Evolutionary conservation across 1,139 yeast genomes (phyloP), one percentile per base, ranked within the genome.

Genomic region (Saccharomycopsis phalli): DNA sequence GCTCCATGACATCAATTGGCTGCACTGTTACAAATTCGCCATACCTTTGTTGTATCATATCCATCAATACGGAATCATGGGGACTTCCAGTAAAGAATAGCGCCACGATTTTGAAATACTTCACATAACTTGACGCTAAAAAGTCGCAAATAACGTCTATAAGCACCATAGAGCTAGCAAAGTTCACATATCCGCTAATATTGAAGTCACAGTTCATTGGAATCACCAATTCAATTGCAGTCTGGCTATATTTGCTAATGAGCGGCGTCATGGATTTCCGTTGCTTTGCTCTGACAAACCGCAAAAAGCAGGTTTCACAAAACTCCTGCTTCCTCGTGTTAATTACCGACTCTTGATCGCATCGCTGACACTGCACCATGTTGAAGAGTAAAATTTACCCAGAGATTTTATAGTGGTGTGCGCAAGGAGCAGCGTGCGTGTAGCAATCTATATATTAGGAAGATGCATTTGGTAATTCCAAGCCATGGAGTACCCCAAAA

Each of bases 221-320:
- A 26, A 17, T 36, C 25, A 26, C 29, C 26, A 36, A 43, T 22
- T 33, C 34, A 2, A 45, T 43, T 4, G 48, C 47, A 5, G 36
- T 29, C 1, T 41, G 46, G 8, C 47, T 49, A 42, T 60, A 83
- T 51, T 76, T 72, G 22, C 81, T 87, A 53, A 82, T 81, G 60
- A 71, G 84, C 42, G 67, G 71, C 21, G 81, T 65, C 84, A 88
- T 76, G 53, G 71, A 81, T 54, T 80, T 81, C 47, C 95, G 67
- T 58, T 83, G 88, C 55, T 86, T 87, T 21, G 86, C 79, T 47
- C 81, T 68, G 28, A 87, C 66, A 52, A 84, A 87, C 46, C 78
- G 65, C 22, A 71, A 56, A 51, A 84, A 87, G 57, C 97, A 88
- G n/a, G 54, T 53, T 34, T 65, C 56, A 58, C 95, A 84, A 48